phyloP scores from a whole-genome alignment of 2,329 filamentous ascomycete species.

The Xylaria sp. region DNA sequence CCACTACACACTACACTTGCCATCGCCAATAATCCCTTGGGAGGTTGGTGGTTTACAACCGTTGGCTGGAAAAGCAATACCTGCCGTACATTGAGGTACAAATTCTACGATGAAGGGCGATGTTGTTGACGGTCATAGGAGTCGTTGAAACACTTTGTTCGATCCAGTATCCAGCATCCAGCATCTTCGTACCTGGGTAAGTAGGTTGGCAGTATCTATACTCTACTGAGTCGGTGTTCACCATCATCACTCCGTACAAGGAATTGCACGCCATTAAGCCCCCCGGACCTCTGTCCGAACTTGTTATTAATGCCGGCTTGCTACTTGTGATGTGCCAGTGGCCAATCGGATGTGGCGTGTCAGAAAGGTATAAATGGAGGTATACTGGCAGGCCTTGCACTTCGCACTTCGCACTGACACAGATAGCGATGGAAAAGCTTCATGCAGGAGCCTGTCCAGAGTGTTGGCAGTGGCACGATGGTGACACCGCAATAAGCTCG shows the following conservation, averaged over 20 bases:
- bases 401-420: conserved; percentile 12
- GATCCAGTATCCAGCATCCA: conserved; percentile 2
- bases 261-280: conserved; percentile 20
- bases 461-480: conserved; percentile 21
- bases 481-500: conserved; percentile 18
- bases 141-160: conserved; percentile 9
- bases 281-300: conserved; percentile 6
- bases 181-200: too few species aligned
- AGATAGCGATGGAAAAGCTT: conserved; percentile 17
- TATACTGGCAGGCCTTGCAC: background rate
- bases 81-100: background rate
- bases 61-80: conserved; percentile 14
- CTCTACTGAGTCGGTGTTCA: background rate
- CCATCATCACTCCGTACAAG: conserved; percentile 8
- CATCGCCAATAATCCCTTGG: conserved; percentile 16
- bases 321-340: conserved; percentile 6
- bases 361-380: background rate
- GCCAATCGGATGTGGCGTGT: conserved; percentile 28
- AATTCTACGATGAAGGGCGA: background rate
- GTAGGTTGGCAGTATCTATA: too few species aligned
- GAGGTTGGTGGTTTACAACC: conserved; percentile 4
- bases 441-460: conserved; percentile 9
- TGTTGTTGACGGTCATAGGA: background rate
- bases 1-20: background rate
- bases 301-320: conserved; percentile 19